A percentile compares a stretch with the other conserved stretches of the same genome.
Evolutionary conservation across 1,139 yeast species (phyloP).

Genomic region (Geotrichum phurueaensis): DNA sequence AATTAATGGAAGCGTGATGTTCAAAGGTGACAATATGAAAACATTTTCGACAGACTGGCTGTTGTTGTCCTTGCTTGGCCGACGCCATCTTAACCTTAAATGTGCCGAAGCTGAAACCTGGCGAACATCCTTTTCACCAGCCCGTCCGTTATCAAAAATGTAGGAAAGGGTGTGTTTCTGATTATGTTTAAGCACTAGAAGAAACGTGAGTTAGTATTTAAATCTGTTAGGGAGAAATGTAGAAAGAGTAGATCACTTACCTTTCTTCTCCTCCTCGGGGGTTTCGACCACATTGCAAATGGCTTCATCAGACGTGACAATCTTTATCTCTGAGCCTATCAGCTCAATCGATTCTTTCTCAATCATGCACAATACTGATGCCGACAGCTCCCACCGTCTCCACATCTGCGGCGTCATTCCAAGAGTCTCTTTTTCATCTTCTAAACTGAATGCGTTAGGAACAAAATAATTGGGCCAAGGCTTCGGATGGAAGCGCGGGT

Average conservation of each 20-base stretch:
- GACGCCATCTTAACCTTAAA: conserved; percentile 30
- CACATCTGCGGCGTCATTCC: conserved; percentile 17
- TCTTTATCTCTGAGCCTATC: conserved; percentile 23
- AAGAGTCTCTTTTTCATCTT: conserved; percentile 14
- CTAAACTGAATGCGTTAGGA: conserved; percentile 20
- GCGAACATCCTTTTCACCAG: conserved; percentile 27
- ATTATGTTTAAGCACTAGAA: conserved; percentile 26
- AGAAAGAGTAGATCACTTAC: neutral
- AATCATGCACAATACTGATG: conserved; percentile 11
- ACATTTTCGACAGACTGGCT: conserved; percentile 21
- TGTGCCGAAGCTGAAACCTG: conserved; percentile 33
- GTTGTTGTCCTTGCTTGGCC: conserved; percentile 20
- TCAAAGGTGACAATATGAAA: conserved; percentile 29
- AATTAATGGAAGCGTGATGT: conserved; percentile 50
- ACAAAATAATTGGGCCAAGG: conserved; percentile 36
- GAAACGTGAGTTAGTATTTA: neutral
- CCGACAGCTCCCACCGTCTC: conserved; percentile 17
- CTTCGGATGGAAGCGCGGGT: conserved; percentile 31
- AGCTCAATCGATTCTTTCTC: conserved; percentile 24
- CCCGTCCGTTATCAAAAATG: conserved; percentile 27
- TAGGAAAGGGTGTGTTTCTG: conserved; percentile 24
- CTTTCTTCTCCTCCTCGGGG: conserved; percentile 11
- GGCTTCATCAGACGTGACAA: conserved; percentile 19
- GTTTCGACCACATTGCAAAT: conserved; percentile 21
- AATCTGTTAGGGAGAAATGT: neutral